Conservation (phyloP, 106 monocot species). For the Dactylorhiza incarnata region DNA sequence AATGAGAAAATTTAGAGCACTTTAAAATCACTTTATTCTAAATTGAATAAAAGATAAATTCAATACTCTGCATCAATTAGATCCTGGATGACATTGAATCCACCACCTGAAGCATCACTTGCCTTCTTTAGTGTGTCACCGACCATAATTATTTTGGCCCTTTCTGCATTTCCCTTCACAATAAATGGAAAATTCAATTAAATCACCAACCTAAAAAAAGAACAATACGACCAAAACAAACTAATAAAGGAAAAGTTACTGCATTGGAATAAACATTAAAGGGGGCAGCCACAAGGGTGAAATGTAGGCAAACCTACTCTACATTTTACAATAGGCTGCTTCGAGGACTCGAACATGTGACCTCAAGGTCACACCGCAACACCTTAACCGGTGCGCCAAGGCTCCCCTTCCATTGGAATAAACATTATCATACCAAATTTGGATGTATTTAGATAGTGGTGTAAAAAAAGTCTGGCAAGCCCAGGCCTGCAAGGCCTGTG, state of each 20-base stretch:
- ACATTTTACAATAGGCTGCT: too few relatives aligned
- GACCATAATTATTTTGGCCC: conserved; percentile 83
- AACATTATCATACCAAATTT: neutral
- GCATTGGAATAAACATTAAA: neutral
- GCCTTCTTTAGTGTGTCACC: conserved; percentile 80
- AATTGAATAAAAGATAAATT: neutral
- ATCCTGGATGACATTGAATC: conserved; percentile 51
- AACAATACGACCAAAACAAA: neutral
- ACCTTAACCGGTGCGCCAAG: too few relatives aligned
- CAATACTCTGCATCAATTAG: conserved; percentile 57
- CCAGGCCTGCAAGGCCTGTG: too few relatives aligned
- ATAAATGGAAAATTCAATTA: neutral
- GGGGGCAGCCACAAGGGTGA: too few relatives aligned
- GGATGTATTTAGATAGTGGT: neutral
- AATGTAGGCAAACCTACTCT: too few relatives aligned
- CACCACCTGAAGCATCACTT: conserved; percentile 25
- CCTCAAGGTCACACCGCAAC: too few relatives aligned
- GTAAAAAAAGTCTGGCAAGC: too few relatives aligned
- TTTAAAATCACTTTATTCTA: neutral
- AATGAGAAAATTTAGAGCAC: conserved; percentile 3
- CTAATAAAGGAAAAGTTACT: neutral
- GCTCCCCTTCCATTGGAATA: neutral
- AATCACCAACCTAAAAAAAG: neutral
- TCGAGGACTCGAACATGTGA: too few relatives aligned
- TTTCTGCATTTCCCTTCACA: conserved; percentile 87